Percentiles rank a stretch among this genome's conserved stretches.
Conservation (phyloP, 2,329 filamentous ascomycete genomes). For the Teratosphaeria epicoccoides region DNA sequence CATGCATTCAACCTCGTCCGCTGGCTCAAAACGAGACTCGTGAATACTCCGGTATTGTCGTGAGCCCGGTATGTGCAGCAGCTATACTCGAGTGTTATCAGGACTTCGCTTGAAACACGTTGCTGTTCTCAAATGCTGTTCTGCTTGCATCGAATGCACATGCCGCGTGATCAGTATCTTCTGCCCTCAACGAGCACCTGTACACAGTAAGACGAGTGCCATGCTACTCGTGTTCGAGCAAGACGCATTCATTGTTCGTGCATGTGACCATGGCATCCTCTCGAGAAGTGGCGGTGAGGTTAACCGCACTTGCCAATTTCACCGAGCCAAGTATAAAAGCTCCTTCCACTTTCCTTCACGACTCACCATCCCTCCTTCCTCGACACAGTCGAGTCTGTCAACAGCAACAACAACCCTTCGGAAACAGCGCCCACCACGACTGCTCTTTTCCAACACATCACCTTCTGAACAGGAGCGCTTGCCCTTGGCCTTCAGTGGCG, state of each 20-base stretch:
- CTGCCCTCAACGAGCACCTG: not conserved
- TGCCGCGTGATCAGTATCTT: not conserved
- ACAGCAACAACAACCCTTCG: not conserved
- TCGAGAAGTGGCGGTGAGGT: not conserved
- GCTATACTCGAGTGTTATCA: not conserved
- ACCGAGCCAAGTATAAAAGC: not conserved
- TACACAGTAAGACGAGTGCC: not conserved
- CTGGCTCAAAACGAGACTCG: not conserved
- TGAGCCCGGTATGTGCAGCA: not conserved
- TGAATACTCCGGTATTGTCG: not conserved
- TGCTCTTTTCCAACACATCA: not conserved
- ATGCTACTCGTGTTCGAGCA: not conserved
- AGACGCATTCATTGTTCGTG: not conserved
- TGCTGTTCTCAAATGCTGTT: not conserved
- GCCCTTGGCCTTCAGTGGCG: conserved; percentile 2
- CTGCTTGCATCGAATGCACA: not conserved
- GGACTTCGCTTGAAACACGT: not conserved
- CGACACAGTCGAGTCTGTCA: not conserved
- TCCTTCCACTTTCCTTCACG: not conserved
- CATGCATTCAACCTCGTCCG: not conserved
- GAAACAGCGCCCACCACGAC: conserved; percentile 3
- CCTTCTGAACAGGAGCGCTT: not conserved
- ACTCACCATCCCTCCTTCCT: conserved; percentile 4
- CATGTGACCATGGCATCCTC: not conserved
- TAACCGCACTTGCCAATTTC: not conserved